Base-by-base conservation (phyloP, 2,329 filamentous ascomycete species). In the Aspergillus hortae region DNA sequence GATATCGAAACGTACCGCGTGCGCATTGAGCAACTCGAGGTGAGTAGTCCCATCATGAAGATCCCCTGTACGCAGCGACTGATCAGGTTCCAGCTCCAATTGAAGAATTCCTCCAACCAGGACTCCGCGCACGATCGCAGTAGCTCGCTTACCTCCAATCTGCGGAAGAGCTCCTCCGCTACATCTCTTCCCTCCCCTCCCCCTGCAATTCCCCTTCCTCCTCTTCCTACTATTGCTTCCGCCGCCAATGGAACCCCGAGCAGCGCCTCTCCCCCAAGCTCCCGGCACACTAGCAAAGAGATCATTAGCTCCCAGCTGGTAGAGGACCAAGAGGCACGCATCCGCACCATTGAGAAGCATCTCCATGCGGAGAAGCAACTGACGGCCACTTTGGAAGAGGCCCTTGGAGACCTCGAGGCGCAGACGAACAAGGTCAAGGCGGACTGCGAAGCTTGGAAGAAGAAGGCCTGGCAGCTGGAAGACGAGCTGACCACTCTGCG, bases 261-360 rank as follows among this genome's bases (percentile, higher is more conserved):
- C 62, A 74, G 79, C 75, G 61, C 82, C 69, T 71, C 83, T 65
- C 72, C 83, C 61, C 73, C 82, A 27, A 86, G 76, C 57, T 85
- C 84, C 40, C 80, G 90, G 10, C 90, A 92, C 53, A 80, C 84
- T 15, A 95, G 90, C 78, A 95, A 94, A 69, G 90, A 96, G 64
- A 81, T 85, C 51, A 79, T 86, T 47, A 82, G 87, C 53, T 83
- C 86, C 46, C 92, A 96, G 64, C 82, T 95, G 50, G 90, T 92
- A 54, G 92, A 97, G 66, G 94, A 99, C 63, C 92, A 96, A 70
- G 94, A 99, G 69, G 89, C 90, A 41, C 91, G 92, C 57, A 95
- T 99, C 67, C 87, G 89, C 54, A 95, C 90, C 6, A 95, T 99
- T 57, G 92, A 99, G 78, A 97, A 96, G 77, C 91, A 97, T 67